Conservation (phyloP, 176 grass and related monocot species). For the Luzula sylvatica region DNA sequence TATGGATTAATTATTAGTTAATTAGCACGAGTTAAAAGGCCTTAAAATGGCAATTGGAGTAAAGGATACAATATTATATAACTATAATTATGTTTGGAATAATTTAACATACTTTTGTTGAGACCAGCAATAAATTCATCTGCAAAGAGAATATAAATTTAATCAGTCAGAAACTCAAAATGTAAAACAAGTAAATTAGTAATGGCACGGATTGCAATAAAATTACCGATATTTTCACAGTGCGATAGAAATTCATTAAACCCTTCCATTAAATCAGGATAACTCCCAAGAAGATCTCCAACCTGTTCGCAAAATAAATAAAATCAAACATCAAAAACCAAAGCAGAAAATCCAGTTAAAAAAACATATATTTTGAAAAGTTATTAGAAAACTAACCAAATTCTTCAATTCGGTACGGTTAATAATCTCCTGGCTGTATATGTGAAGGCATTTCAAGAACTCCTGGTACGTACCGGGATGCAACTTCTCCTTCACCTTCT, state of each 20-base stretch:
- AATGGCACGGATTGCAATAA: neutral
- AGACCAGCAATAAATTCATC: slow-evolving; percentile 72
- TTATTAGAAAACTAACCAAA: slow-evolving; percentile 43
- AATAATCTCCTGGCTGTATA: slow-evolving; percentile 98
- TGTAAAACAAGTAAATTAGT: slow-evolving; percentile 9
- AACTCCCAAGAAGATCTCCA: slow-evolving; percentile 50
- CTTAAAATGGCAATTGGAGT: too few relatives aligned
- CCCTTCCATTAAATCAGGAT: slow-evolving; percentile 52
- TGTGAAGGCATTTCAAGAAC: slow-evolving; percentile 99
- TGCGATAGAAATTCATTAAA: slow-evolving; percentile 64
- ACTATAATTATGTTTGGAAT: neutral
- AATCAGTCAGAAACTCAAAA: slow-evolving; percentile 18
- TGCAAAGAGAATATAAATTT: slow-evolving; percentile 31
- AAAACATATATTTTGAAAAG: slow-evolving; percentile 3
- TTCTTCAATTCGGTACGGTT: slow-evolving; percentile 89
- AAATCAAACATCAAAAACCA: neutral
- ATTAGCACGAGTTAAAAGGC: too few relatives aligned
- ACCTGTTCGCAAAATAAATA: slow-evolving; percentile 27
- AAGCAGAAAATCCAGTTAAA: neutral
- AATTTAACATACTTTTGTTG: slow-evolving; percentile 51
- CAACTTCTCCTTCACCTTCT: slow-evolving; percentile 97
- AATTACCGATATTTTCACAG: slow-evolving; percentile 64
- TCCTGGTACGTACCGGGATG: slow-evolving; percentile 93
- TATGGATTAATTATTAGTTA: neutral
- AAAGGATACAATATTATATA: too few relatives aligned